phyloP scores from a whole-genome alignment of 768 basidiomycete genomes.

The Tubosaeta sp. region DNA sequence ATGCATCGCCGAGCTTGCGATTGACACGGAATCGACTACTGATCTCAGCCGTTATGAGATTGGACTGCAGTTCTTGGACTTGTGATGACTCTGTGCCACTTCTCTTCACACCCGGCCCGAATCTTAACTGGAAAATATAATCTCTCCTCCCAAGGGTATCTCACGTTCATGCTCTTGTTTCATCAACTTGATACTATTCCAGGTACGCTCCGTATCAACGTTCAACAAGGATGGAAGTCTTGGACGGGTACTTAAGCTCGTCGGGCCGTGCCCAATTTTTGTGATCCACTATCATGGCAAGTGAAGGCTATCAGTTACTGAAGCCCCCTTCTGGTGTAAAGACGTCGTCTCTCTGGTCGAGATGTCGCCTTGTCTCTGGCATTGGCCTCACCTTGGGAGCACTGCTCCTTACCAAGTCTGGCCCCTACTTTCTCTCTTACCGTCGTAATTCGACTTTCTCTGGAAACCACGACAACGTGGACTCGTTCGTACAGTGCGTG shows the following conservation, averaged over 20 bases:
- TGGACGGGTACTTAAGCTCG: background rate
- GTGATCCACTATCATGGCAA: slow-evolving; percentile 13
- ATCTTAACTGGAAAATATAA: background rate
- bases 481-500: slow-evolving; percentile 32
- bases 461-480: background rate
- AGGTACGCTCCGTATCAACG: background rate
- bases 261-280: background rate
- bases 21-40: background rate
- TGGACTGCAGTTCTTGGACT: background rate
- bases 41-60: background rate
- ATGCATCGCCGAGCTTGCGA: background rate
- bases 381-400: slow-evolving; percentile 9
- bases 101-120: background rate
- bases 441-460: background rate
- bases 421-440: slow-evolving; percentile 1
- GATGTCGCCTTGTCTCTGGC: slow-evolving; percentile 11
- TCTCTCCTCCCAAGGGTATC: background rate
- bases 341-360: slow-evolving; percentile 2
- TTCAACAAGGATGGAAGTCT: no score
- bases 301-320: slow-evolving; percentile 15
- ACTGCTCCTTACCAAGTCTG: slow-evolving; percentile 10
- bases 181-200: background rate
- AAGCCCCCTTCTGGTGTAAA: slow-evolving; percentile 6
- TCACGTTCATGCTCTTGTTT: background rate
- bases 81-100: background rate